Conservation (phyloP, 108 stramenopile species). For the Bacterosira constricta region DNA sequence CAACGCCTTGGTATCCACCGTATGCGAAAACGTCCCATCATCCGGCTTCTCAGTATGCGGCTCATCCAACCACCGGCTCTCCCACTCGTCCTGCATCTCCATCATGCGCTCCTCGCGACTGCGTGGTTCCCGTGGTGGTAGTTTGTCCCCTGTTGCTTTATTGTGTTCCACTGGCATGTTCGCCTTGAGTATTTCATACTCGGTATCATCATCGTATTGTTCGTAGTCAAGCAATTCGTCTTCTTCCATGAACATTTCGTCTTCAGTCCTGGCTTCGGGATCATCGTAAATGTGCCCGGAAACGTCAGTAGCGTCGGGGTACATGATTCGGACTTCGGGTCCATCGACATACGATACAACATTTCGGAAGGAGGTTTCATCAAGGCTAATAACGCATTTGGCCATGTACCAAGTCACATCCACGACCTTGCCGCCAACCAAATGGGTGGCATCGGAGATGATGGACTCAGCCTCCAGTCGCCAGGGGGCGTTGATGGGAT, state of each 20-base stretch:
- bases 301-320: slow-evolving; percentile 48
- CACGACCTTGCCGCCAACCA: slow-evolving; percentile 61
- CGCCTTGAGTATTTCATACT: slow-evolving; percentile 48
- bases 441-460: slow-evolving; percentile 55
- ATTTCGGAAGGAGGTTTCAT: slow-evolving; percentile 34
- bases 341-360: slow-evolving; percentile 38
- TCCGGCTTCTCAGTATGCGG: slow-evolving; percentile 7
- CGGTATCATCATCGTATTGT: slow-evolving; percentile 61
- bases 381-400: slow-evolving; percentile 61
- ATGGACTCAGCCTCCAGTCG: slow-evolving; percentile 69
- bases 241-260: slow-evolving; percentile 53
- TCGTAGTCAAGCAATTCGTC: slow-evolving; percentile 60
- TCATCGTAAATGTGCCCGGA: slow-evolving; percentile 57
- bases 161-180: slow-evolving; percentile 41
- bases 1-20: slow-evolving; percentile 67
- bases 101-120: slow-evolving; percentile 24
- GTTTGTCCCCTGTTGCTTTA: slow-evolving; percentile 31
- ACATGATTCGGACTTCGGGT: slow-evolving; percentile 59
- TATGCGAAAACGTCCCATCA: slow-evolving; percentile 42
- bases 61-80: slow-evolving; percentile 15
- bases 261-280: slow-evolving; percentile 63
- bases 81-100: slow-evolving; percentile 24
- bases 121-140: slow-evolving; percentile 29
- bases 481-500: slow-evolving; percentile 78
- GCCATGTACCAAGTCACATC: slow-evolving; percentile 88